A percentile compares a stretch with the other conserved stretches of the same genome.
Conservation (phyloP, 2,329 filamentous ascomycete genomes). For the Alternaria conjuncta region DNA sequence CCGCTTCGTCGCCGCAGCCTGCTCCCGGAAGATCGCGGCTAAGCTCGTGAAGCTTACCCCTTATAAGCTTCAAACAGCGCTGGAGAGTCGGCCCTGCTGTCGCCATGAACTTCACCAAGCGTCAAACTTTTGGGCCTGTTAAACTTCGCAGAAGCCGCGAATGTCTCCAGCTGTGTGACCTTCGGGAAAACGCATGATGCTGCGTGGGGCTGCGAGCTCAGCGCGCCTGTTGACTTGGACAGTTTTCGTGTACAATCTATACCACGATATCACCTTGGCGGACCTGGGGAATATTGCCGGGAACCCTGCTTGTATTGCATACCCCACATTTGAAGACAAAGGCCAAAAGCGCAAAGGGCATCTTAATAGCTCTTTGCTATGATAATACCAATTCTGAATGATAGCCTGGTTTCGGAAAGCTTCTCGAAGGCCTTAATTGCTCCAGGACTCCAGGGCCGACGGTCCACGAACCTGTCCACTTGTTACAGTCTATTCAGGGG, state of each 20-base stretch:
- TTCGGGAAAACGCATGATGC: not conserved
- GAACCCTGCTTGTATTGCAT: constrained; percentile 20
- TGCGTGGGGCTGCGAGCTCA: not conserved
- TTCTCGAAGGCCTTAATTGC: constrained; percentile 35
- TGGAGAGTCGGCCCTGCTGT: constrained; percentile 1
- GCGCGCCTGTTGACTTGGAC: not conserved
- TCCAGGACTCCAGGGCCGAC: constrained; percentile 32
- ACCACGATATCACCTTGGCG: constrained; percentile 1
- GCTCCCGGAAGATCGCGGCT: constrained; percentile 3
- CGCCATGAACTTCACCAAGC: not conserved
- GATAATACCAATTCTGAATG: constrained; percentile 13
- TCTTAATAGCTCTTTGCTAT: constrained; percentile 24
- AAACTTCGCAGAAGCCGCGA: not conserved
- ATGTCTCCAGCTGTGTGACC: not conserved
- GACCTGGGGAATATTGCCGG: constrained; percentile 15
- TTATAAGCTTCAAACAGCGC: constrained; percentile 7
- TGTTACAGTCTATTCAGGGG: constrained; percentile 27
- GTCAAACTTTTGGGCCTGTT: not conserved
- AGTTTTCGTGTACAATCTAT: not conserved
- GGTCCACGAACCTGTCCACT: constrained; percentile 32
- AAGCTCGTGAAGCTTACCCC: constrained; percentile 3
- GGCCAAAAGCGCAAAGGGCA: constrained; percentile 18
- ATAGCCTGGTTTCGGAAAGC: constrained; percentile 28
- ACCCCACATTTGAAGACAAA: constrained; percentile 26
- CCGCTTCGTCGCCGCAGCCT: constrained; percentile 14